A percentile compares a stretch with the other conserved stretches of the same genome.
Conservation (phyloP, 2,329 filamentous ascomycete species). For the Hawksworthiomyces lignivorus region DNA sequence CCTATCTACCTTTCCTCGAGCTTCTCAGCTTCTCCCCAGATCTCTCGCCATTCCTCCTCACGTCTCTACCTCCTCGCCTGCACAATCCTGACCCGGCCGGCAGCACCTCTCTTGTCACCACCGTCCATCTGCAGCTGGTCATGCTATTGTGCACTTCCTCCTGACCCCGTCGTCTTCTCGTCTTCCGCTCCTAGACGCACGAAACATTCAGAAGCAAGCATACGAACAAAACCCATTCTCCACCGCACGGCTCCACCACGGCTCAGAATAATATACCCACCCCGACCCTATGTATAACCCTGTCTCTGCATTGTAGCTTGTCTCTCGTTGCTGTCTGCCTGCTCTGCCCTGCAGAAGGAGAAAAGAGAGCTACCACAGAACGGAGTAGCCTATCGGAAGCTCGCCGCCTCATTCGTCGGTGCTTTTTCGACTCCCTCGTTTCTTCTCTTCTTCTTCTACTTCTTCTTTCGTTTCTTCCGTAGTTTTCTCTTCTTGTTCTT, state of each 20-base stretch:
- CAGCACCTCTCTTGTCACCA: background rate
- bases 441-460: background rate
- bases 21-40: background rate
- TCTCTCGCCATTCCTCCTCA: background rate
- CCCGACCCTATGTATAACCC: background rate
- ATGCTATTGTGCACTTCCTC: conserved; percentile 6
- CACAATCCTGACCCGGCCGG: background rate
- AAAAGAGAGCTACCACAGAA: background rate
- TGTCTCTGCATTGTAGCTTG: conserved; percentile 1
- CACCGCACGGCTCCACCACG: conserved; percentile 5
- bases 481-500: background rate
- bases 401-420: conserved; percentile 14
- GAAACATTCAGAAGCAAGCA: too few relatives aligned
- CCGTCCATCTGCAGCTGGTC: background rate
- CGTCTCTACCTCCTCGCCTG: background rate
- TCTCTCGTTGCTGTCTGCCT: conserved; percentile 1
- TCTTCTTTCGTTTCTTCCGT: background rate
- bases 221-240: conserved; percentile 4
- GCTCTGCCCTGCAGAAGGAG: conserved; percentile 1
- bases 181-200: too few relatives aligned
- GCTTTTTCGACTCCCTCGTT: background rate
- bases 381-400: conserved; percentile 15
- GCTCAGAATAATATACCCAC: conserved; percentile 3
- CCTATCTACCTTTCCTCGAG: background rate
- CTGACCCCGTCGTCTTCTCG: too few relatives aligned